phyloP scores from a whole-genome alignment of 176 grass and related monocot genomes.

The Oryza nivara region DNA sequence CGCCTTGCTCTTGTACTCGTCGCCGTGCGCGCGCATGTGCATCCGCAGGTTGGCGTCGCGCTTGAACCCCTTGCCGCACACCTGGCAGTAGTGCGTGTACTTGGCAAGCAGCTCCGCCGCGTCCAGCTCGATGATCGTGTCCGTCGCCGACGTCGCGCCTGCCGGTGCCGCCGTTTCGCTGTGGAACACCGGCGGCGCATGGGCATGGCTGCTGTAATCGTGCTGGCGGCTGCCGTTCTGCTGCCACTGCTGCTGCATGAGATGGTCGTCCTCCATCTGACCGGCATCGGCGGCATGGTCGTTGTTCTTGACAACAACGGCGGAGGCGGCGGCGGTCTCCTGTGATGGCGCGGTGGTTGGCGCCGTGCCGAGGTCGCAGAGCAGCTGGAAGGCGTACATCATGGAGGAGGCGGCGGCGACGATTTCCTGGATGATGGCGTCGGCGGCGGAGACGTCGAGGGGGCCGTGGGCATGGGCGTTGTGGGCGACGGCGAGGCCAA shows the following conservation, averaged over 20 bases:
- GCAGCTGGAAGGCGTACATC: slow-evolving; percentile 75
- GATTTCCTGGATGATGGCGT: slow-evolving; percentile 71
- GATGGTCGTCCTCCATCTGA: background rate
- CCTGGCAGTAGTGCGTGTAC: slow-evolving; percentile 92
- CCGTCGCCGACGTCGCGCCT: background rate
- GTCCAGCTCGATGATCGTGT: slow-evolving; percentile 77
- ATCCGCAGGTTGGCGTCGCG: slow-evolving; percentile 96
- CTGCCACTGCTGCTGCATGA: slow-evolving; percentile 24
- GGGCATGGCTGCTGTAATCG: background rate
- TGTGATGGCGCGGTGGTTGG: background rate
- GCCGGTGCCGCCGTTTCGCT: background rate
- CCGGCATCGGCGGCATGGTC: slow-evolving; percentile 31
- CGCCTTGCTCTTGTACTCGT: slow-evolving; percentile 90
- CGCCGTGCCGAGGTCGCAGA: background rate
- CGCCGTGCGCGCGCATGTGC: slow-evolving; percentile 98
- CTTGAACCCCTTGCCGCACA: slow-evolving; percentile 98
- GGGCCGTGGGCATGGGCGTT: slow-evolving; percentile 11
- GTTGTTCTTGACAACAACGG: background rate
- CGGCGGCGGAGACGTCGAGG: slow-evolving; percentile 47
- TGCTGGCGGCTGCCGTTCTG: background rate
- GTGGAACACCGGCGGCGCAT: background rate
- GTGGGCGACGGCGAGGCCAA: slow-evolving; percentile 46
- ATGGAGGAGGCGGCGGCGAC: slow-evolving; percentile 70
- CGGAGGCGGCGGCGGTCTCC: background rate
- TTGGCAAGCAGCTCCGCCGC: slow-evolving; percentile 82